phyloP scores from a whole-genome alignment of 805 yeast species.

The Teunomyces barrocoloradensis region DNA sequence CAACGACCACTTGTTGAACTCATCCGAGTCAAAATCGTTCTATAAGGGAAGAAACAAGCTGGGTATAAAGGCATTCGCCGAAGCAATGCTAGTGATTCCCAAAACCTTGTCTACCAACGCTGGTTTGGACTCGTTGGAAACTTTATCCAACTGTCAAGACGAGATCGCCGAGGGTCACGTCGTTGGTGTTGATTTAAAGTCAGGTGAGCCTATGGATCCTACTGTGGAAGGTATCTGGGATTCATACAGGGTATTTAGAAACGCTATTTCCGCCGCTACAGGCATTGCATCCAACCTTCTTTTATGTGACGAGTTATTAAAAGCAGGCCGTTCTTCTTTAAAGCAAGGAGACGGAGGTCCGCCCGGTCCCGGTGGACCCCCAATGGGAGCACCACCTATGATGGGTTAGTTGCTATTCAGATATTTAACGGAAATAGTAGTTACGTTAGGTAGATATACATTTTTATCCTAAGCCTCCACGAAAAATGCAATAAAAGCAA shows the following conservation, averaged over 20 bases:
- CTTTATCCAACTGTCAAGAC: slow-evolving; percentile 86
- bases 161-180: slow-evolving; percentile 75
- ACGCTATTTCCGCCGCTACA: slow-evolving; percentile 87
- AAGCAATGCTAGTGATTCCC: slow-evolving; percentile 86
- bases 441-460: not conserved
- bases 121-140: slow-evolving; percentile 89
- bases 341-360: slow-evolving; percentile 46
- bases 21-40: slow-evolving; percentile 43
- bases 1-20: slow-evolving; percentile 58
- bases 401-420: slow-evolving; percentile 6
- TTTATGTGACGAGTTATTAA: slow-evolving; percentile 91
- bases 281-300: slow-evolving; percentile 91
- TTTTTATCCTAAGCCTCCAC: not conserved
- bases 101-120: slow-evolving; percentile 90
- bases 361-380: slow-evolving; percentile 8
- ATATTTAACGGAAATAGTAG: not conserved
- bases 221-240: slow-evolving; percentile 95
- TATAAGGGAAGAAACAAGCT: slow-evolving; percentile 83
- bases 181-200: slow-evolving; percentile 85
- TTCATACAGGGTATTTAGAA: slow-evolving; percentile 88
- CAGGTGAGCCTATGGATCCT: slow-evolving; percentile 97
- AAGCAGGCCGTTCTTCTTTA: slow-evolving; percentile 94
- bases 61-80: slow-evolving; percentile 92
- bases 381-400: slow-evolving; percentile 18
- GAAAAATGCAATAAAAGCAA: not conserved